A percentile compares a stretch with the other conserved stretches of the same genome.
Conservation (phyloP, 106 monocot species). For the Dendrobium officinale region DNA sequence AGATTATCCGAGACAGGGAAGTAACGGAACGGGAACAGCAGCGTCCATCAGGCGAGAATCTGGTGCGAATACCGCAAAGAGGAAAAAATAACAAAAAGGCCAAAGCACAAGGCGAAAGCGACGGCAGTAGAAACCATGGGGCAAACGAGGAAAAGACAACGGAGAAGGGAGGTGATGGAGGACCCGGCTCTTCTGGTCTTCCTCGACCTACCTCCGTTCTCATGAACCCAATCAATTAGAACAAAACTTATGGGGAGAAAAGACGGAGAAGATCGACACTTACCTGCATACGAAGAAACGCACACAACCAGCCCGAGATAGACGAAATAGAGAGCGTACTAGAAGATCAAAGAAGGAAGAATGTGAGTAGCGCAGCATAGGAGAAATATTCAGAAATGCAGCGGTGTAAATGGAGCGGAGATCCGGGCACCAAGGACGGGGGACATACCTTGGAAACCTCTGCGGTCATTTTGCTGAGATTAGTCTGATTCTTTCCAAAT, state of each 20-base stretch:
- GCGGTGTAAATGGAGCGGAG: background rate
- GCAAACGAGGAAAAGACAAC: background rate
- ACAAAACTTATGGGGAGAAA: background rate
- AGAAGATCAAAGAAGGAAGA: conserved; percentile 2
- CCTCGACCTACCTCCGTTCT: conserved; percentile 8
- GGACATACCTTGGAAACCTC: conserved; percentile 82
- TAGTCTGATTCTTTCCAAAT: conserved; percentile 90
- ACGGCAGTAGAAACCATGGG: background rate
- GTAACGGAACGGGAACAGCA: background rate
- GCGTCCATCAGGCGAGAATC: background rate
- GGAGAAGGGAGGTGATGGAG: conserved; percentile 11
- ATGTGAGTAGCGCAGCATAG: conserved; percentile 4
- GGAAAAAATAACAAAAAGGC: conserved; percentile 4
- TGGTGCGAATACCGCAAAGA: conserved; percentile 12
- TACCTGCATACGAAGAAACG: conserved; percentile 93
- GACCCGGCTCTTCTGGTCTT: conserved; percentile 1
- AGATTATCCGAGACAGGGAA: background rate
- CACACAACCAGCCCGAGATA: conserved; percentile 93
- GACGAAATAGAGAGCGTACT: conserved; percentile 95
- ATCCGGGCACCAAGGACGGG: background rate
- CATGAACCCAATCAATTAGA: conserved; percentile 2
- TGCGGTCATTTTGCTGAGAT: conserved; percentile 66
- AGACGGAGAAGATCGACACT: conserved; percentile 6
- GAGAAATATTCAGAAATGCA: background rate
- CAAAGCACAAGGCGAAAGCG: conserved; percentile 7